phyloP scores from a whole-genome alignment of 106 monocot genomes.

The Platanthera guangdongensis region DNA sequence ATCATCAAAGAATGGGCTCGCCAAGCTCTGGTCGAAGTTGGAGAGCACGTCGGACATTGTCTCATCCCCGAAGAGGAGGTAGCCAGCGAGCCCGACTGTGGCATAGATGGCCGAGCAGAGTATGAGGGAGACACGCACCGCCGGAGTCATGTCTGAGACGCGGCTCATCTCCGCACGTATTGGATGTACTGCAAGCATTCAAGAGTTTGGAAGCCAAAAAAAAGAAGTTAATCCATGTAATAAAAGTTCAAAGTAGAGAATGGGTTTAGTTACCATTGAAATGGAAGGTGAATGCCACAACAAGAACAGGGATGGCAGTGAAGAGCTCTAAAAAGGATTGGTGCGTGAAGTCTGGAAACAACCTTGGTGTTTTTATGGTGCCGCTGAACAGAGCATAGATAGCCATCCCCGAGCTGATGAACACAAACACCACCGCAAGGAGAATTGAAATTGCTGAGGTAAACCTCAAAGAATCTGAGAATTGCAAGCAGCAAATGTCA shows the following conservation, averaged over 20 bases:
- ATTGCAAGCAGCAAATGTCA: not conserved
- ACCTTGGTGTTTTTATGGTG: conserved; percentile 33
- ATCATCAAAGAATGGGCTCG: conserved; percentile 42
- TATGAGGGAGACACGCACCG: conserved; percentile 64
- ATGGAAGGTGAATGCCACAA: conserved; percentile 94
- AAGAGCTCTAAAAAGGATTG: conserved; percentile 71
- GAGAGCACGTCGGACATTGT: conserved; percentile 83
- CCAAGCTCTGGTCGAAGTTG: conserved; percentile 48
- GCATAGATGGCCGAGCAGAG: conserved; percentile 74
- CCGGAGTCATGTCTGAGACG: conserved; percentile 62
- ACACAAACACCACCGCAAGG: conserved; percentile 70
- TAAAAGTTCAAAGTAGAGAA: not conserved
- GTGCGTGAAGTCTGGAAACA: conserved; percentile 46
- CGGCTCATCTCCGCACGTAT: conserved; percentile 54
- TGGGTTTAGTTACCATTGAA: conserved; percentile 56
- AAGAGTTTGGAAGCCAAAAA: not conserved
- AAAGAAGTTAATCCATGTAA: not conserved
- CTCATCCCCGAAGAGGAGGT: conserved; percentile 76
- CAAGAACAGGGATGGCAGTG: conserved; percentile 81
- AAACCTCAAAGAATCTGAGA: conserved; percentile 69
- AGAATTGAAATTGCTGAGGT: conserved; percentile 78
- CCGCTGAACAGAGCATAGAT: conserved; percentile 52
- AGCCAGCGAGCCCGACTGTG: conserved; percentile 62
- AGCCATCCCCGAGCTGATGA: conserved; percentile 65
- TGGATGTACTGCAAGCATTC: conserved; percentile 58